Conservation (phyloP, 768 basidiomycete species). For the Lentinula aciculospora region DNA sequence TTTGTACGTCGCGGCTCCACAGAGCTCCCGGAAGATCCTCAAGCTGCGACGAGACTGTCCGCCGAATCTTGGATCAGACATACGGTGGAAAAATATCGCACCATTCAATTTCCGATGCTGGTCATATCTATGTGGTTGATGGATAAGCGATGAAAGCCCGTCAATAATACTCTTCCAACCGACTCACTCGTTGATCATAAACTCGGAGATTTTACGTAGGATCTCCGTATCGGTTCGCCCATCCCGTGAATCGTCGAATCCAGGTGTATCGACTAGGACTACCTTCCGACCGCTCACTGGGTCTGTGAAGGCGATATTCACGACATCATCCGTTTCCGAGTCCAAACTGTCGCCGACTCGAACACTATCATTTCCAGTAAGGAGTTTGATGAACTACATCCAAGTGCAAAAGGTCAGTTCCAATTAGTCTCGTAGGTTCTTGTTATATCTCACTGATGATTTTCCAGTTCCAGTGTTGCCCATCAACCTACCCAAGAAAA, state of each 20-base stretch:
- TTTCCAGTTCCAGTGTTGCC: constrained; percentile 5
- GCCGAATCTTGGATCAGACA: constrained; percentile 26
- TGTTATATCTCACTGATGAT: constrained; percentile 1
- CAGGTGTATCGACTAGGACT: constrained; percentile 20
- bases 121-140: too few species aligned
- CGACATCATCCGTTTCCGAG: constrained; percentile 4
- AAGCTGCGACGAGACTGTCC: constrained; percentile 33
- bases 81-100: constrained; percentile 32
- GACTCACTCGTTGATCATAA: constrained; percentile 16
- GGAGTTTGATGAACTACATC: constrained; percentile 3
- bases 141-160: not conserved
- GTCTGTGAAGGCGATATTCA: constrained; percentile 2
- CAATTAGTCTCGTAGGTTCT: not conserved
- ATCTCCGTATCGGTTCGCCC: constrained; percentile 26
- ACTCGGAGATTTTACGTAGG: constrained; percentile 26
- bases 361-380: not conserved
- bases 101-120: constrained; percentile 12
- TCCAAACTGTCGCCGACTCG: not conserved
- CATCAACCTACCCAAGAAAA: not conserved
- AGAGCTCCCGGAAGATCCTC: constrained; percentile 34
- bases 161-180: not conserved
- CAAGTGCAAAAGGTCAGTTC: not conserved
- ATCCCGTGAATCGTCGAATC: constrained; percentile 20
- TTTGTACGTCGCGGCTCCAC: constrained; percentile 32
- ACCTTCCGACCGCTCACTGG: constrained; percentile 11